phyloP scores from a whole-genome alignment of 768 basidiomycete genomes.

The Leccinum uliginosum region DNA sequence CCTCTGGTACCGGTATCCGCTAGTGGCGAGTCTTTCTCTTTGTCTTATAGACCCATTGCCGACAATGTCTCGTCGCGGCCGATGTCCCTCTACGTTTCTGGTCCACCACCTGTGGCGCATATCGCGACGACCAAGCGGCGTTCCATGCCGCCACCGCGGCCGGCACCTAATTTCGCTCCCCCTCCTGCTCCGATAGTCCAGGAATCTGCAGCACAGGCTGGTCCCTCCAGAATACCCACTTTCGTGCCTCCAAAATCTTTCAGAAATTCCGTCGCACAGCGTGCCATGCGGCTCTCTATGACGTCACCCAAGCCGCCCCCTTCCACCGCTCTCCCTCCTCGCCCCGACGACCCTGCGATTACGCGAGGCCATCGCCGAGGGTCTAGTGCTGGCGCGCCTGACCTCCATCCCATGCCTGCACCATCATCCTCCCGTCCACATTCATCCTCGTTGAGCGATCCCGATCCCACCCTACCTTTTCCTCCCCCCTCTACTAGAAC shows the following conservation, averaged over 20 bases:
- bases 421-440: slow-evolving; percentile 41
- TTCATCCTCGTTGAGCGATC: slow-evolving; percentile 35
- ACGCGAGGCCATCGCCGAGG: slow-evolving; percentile 27
- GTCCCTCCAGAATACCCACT: slow-evolving; percentile 1
- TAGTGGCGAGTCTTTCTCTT: slow-evolving; percentile 4
- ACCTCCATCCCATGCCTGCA: slow-evolving; percentile 41
- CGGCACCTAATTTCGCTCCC: slow-evolving; percentile 64
- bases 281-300: slow-evolving; percentile 54
- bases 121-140: slow-evolving; percentile 40
- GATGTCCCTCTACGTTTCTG: slow-evolving; percentile 19
- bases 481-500: slow-evolving; percentile 17
- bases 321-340: slow-evolving; percentile 54
- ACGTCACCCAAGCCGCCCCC: slow-evolving; percentile 65
- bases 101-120: slow-evolving; percentile 11
- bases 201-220: slow-evolving; percentile 5
- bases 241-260: slow-evolving; percentile 33
- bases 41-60: slow-evolving; percentile 10
- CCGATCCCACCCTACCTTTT: slow-evolving; percentile 19
- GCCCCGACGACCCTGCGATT: slow-evolving; percentile 52
- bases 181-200: slow-evolving; percentile 56
- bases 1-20: slow-evolving; percentile 9
- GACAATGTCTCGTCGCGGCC: slow-evolving; percentile 11
- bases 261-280: slow-evolving; percentile 55
- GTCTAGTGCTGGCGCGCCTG: slow-evolving; percentile 29
- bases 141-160: slow-evolving; percentile 72